phyloP scores from a whole-genome alignment of 306 rosid species.

The Styphnolobium japonicum region DNA sequence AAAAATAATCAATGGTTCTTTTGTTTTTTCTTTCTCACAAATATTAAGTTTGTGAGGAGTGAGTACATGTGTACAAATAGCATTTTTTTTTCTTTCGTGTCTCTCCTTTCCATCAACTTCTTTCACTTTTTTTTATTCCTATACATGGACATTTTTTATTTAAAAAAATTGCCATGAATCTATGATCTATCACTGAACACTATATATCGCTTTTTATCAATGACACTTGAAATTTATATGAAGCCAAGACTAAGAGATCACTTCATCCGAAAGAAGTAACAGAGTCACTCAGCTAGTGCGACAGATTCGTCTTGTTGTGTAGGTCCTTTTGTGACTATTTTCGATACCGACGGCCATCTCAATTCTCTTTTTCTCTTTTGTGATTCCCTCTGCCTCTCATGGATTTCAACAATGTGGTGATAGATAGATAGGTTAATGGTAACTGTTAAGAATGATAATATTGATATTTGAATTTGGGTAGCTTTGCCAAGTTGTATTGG shows the following conservation, averaged over 20 bases:
- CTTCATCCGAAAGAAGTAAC: not conserved
- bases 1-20: not conserved
- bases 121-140: not conserved
- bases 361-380: not conserved
- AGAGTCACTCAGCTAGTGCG: not conserved
- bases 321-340: not conserved
- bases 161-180: not conserved
- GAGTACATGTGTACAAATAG: not conserved
- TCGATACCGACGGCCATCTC: not conserved
- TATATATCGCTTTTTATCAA: not conserved
- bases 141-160: not conserved
- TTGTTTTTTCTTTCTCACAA: not conserved
- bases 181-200: not conserved
- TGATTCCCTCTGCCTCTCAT: not conserved
- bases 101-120: not conserved
- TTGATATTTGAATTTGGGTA: not conserved
- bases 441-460: not conserved
- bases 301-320: not conserved
- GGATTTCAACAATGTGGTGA: not conserved
- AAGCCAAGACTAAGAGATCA: not conserved
- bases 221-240: not conserved
- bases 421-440: not conserved
- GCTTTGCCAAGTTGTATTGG: not conserved
- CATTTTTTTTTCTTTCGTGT: not conserved
- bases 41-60: not conserved